These are phyloP conservation scores for Myriosclerotinia scirpicola DNA, from an alignment of 2,329 filamentous ascomycete species.

Conservation along the genomic window DNA sequence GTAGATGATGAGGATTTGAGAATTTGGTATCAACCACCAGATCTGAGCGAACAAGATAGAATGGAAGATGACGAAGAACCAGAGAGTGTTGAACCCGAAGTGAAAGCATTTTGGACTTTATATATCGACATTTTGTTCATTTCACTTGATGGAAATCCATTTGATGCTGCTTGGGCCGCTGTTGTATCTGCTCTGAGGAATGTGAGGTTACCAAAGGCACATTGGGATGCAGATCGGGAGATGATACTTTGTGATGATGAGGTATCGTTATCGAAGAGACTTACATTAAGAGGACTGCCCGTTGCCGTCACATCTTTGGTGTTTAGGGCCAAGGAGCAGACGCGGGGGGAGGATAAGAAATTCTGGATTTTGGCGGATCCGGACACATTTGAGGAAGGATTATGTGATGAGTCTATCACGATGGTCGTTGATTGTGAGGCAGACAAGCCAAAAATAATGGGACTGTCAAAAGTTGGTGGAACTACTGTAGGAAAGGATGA, in stretches of 20 bases:
- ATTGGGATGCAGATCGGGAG: conserved; percentile 82
- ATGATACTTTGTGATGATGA: conserved; percentile 71
- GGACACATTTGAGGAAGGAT: conserved; percentile 82
- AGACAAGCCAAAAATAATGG: conserved; percentile 56
- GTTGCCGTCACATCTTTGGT: conserved; percentile 77
- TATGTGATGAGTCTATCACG: conserved; percentile 81
- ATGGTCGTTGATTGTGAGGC: conserved; percentile 68
- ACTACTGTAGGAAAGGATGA: conserved; percentile 63
- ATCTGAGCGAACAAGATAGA: conserved; percentile 49
- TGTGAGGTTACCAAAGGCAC: conserved; percentile 73
- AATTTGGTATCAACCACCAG: conserved; percentile 63
- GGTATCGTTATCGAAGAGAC: conserved; percentile 51
- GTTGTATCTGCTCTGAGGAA: conserved; percentile 77
- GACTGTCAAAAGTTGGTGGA: conserved; percentile 83
- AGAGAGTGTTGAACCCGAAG: conserved; percentile 45
- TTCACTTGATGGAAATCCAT: conserved; percentile 85
- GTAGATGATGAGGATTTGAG: conserved; percentile 66
- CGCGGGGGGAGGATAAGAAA: conserved; percentile 52
- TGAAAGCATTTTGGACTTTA: conserved; percentile 91
- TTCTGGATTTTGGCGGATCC: conserved; percentile 84
- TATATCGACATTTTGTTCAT: conserved; percentile 96
- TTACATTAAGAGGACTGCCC: conserved; percentile 66
- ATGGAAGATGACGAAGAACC: conserved; percentile 42
- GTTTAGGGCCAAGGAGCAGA: conserved; percentile 59
- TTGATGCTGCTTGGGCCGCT: conserved; percentile 87